A percentile compares a stretch with the other conserved stretches of the same genome.
phyloP scores from a whole-genome alignment of 495 filamentous ascomycete species.

The Penicillium parvum region DNA sequence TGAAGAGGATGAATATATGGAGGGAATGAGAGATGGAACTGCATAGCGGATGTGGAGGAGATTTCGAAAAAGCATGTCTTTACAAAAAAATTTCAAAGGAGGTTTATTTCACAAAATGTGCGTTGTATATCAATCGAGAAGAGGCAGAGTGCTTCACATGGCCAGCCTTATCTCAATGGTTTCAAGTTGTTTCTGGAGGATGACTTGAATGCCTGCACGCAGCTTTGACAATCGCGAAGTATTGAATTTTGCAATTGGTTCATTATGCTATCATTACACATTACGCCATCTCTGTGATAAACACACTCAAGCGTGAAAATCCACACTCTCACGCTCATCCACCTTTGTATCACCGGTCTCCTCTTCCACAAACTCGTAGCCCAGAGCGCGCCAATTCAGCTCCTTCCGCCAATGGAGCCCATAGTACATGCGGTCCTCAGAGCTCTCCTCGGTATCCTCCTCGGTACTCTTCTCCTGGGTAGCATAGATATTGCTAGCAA shows the following conservation, averaged over 20 bases:
- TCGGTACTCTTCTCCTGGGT: neutral
- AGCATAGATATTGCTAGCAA: neutral
- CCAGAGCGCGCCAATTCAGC: constrained; percentile 87
- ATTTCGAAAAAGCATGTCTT: constrained; percentile 27
- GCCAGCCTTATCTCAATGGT: too few species aligned
- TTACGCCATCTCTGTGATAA: too few species aligned
- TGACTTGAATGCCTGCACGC: too few species aligned
- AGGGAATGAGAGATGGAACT: constrained; percentile 4
- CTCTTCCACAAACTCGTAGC: constrained; percentile 69
- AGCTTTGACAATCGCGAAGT: too few species aligned
- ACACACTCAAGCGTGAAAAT: constrained; percentile 21
- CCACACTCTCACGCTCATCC: neutral
- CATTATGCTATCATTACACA: too few species aligned
- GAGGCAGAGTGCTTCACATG: too few species aligned
- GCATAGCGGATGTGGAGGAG: neutral
- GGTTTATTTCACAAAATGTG: constrained; percentile 14
- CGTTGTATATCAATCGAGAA: too few species aligned
- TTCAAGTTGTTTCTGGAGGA: too few species aligned
- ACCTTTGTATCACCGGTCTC: constrained; percentile 1
- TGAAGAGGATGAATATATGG: neutral
- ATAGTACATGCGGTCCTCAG: constrained; percentile 46
- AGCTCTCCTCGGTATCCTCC: constrained; percentile 49
- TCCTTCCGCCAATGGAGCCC: constrained; percentile 91
- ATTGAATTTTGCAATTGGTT: too few species aligned
- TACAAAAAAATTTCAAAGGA: constrained; percentile 31